Evolutionary conservation across 1,284 basidiomycete species (phyloP).

Genomic region (Hypsizygus ulmarius): DNA sequence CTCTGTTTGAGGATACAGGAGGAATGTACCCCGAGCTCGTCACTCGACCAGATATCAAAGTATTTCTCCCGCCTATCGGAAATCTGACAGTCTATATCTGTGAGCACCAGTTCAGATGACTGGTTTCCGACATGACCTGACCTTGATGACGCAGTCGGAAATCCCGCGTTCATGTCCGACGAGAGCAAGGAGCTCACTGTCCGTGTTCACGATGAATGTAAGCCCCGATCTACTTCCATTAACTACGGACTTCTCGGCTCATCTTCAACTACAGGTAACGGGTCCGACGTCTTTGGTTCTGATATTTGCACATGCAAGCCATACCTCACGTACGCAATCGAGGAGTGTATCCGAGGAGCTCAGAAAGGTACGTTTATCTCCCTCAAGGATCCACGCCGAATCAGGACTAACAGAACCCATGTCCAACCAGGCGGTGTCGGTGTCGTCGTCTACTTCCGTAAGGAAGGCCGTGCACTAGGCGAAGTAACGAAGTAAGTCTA

Average conservation of each 20-base stretch:
- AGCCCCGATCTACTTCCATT: slow-evolving; percentile 33
- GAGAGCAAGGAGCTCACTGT: slow-evolving; percentile 85
- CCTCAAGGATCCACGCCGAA: neutral
- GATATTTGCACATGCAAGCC: slow-evolving; percentile 97
- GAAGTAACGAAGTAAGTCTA: slow-evolving; percentile 81
- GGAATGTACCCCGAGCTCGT: slow-evolving; percentile 97
- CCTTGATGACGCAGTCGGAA: slow-evolving; percentile 58
- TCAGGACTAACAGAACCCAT: neutral
- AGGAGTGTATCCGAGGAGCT: slow-evolving; percentile 79
- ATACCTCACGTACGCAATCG: slow-evolving; percentile 90
- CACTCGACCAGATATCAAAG: slow-evolving; percentile 92
- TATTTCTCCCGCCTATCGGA: slow-evolving; percentile 95
- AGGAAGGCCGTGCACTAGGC: slow-evolving; percentile 89
- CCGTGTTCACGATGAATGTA: slow-evolving; percentile 92
- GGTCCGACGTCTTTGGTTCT: slow-evolving; percentile 86
- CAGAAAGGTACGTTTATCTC: slow-evolving; percentile 61
- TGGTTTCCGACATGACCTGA: neutral
- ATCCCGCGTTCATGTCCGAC: slow-evolving; percentile 77
- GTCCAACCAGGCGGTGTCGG: slow-evolving; percentile 72
- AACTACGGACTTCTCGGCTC: slow-evolving; percentile 1
- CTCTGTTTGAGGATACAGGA: slow-evolving; percentile 92
- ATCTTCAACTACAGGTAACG: slow-evolving; percentile 52
- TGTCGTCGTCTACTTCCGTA: slow-evolving; percentile 91
- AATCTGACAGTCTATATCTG: slow-evolving; percentile 93
- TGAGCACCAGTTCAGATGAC: slow-evolving; percentile 31